Evolutionary conservation across 768 basidiomycete species (phyloP), one percentile per base, ranked within the genome.

Genomic region (Lactarius deliciosus): DNA sequence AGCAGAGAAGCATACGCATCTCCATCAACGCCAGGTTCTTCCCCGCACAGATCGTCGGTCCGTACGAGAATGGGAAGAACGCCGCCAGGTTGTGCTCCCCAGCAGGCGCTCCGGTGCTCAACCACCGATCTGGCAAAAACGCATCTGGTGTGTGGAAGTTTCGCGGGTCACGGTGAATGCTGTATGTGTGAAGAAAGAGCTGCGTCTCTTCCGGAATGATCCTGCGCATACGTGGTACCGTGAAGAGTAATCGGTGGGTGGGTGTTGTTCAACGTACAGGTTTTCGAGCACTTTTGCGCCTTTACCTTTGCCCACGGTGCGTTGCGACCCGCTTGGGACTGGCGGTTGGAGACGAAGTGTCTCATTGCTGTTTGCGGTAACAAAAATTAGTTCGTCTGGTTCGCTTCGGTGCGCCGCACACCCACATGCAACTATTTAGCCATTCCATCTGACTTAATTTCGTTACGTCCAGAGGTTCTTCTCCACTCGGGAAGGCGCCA

Each of bases 381-480:
- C 10, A 50, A 50, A 22, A 13, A 25, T 50, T 50, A 50, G 47
- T 13, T 25, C 11, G 5, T 11, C n/a, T 0, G n/a, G n/a, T 25
- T 13, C 22, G 22, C 11, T 22, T 25, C 10, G 13, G 5, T 22
- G 22, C 22, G 5, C 22, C 47, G 22, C 11, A 50, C 10, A 61
- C 61, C 16, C n/a, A 63, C 61, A 55, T 55, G 61, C 61, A 63
- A 10, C 25, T 50, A 16, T 63, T 63, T 10, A 63, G 34, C 61
- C 61, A 63, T 28, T 53, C 47, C 61, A 63, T 54, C 15, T 50
- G 25, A 50, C 61, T 9, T 7, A 64, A 18, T 55, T 58, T 64
- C 11, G 22, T 32, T 2, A 28, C 40, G 22, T 64, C 56, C 30
- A 64, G 36, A 16, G 63, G 63, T 34, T 64, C 63, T 40, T 64